phyloP scores from a whole-genome alignment of 306 rosid genomes.

The Delonix regia region DNA sequence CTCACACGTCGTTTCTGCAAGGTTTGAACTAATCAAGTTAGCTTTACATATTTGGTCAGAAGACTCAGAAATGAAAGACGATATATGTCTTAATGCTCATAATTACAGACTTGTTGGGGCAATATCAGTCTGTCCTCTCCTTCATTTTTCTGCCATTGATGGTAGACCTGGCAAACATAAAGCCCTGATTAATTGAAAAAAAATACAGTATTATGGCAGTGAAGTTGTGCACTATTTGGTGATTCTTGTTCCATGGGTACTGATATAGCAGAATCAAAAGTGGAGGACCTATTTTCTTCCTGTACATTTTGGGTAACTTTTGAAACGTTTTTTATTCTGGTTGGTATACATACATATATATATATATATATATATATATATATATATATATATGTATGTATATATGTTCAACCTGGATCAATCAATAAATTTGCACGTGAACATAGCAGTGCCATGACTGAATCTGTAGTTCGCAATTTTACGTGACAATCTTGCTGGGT shows the following conservation, averaged over 20 bases:
- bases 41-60: neutral
- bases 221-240: constrained; percentile 51
- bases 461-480: constrained; percentile 66
- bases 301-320: neutral
- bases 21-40: neutral
- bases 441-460: constrained; percentile 62
- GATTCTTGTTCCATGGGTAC: constrained; percentile 13
- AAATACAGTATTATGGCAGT: constrained; percentile 61
- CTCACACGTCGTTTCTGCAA: neutral
- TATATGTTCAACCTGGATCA: constrained; percentile 70
- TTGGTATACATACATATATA: too few relatives aligned
- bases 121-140: neutral
- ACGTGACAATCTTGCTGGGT: constrained; percentile 66
- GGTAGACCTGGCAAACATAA: neutral
- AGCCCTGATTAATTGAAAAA: too few relatives aligned
- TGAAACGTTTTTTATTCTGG: constrained; percentile 37
- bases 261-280: neutral
- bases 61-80: neutral
- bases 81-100: neutral
- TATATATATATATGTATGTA: constrained; percentile 74
- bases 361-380: too few relatives aligned
- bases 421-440: constrained; percentile 63
- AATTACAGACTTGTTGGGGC: neutral
- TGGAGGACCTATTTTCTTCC: neutral
- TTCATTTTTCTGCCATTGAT: neutral